Evolutionary conservation across 495 filamentous ascomycete genomes (phyloP).

Genomic region (Penicillium lagena): DNA sequence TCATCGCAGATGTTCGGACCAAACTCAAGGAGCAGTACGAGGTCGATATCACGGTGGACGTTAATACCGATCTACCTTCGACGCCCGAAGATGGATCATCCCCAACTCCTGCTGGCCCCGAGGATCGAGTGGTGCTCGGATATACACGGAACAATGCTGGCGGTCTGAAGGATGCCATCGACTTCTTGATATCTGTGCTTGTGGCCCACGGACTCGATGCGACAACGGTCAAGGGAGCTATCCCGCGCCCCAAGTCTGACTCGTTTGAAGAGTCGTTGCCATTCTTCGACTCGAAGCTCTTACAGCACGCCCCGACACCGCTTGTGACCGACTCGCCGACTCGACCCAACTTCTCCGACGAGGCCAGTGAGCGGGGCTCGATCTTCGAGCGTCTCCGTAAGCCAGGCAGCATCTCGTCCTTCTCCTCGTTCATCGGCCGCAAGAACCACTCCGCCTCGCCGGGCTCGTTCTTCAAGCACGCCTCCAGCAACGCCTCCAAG

Average conservation of each 20-base stretch:
- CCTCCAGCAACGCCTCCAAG: slow-evolving; percentile 89
- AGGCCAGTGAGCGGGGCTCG: slow-evolving; percentile 70
- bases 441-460: slow-evolving; percentile 87
- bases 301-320: slow-evolving; percentile 80
- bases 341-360: slow-evolving; percentile 66
- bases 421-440: slow-evolving; percentile 85
- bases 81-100: slow-evolving; percentile 27
- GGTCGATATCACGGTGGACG: slow-evolving; percentile 69
- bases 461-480: slow-evolving; percentile 83
- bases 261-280: slow-evolving; percentile 95
- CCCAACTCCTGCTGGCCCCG: slow-evolving; percentile 27
- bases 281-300: slow-evolving; percentile 92
- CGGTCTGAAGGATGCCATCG: slow-evolving; percentile 90
- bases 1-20: slow-evolving; percentile 66
- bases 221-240: slow-evolving; percentile 81
- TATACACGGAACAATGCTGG: slow-evolving; percentile 98
- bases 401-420: slow-evolving; percentile 86
- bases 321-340: slow-evolving; percentile 81
- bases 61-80: slow-evolving; percentile 26
- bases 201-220: slow-evolving; percentile 79
- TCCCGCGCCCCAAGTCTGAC: slow-evolving; percentile 94
- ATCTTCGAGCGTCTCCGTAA: slow-evolving; percentile 87
- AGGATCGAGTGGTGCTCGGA: slow-evolving; percentile 55
- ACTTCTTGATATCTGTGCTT: slow-evolving; percentile 80
- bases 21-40: slow-evolving; percentile 89